Percentiles rank a stretch among this genome's conserved stretches.
These are phyloP conservation scores for Colletotrichum sp. DNA, from an alignment of 2,329 filamentous ascomycete genomes.

Conservation along the genomic window DNA sequence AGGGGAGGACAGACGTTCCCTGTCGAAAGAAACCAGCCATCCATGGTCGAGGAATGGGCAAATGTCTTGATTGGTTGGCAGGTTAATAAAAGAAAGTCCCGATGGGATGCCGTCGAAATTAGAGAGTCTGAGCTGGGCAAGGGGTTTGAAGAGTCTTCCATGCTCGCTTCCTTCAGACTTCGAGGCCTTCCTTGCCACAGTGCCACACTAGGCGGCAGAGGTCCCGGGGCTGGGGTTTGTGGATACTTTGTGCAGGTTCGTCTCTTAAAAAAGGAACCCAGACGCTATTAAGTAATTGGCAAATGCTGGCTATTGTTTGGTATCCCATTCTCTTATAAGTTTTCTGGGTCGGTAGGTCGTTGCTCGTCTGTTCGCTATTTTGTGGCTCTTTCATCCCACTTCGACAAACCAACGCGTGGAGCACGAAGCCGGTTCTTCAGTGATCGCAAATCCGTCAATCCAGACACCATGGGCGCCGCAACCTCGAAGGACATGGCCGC, in stretches of 20 bases:
- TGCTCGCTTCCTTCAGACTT: background rate
- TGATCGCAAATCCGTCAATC: background rate
- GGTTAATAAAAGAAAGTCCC: background rate
- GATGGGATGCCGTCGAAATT: background rate
- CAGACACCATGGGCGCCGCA: slow-evolving; percentile 6
- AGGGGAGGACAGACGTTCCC: background rate
- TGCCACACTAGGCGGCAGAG: background rate
- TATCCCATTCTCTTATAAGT: background rate
- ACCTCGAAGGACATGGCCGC: slow-evolving; percentile 17
- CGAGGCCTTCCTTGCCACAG: background rate
- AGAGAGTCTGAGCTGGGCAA: background rate
- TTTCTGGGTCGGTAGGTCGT: background rate
- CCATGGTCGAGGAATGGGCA: background rate
- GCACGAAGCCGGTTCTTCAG: slow-evolving; percentile 14
- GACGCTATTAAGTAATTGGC: slow-evolving; percentile 8
- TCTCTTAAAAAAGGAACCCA: background rate
- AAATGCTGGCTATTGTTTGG: background rate
- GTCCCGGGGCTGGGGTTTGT: background rate
- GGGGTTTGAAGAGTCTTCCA: background rate
- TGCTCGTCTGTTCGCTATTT: background rate
- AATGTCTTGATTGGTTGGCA: background rate
- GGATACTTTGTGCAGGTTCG: background rate
- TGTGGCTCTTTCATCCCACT: background rate
- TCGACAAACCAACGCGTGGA: background rate
- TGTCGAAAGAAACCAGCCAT: background rate